Conservation (phyloP, 768 basidiomycete genomes). For the Suillus subluteus region DNA sequence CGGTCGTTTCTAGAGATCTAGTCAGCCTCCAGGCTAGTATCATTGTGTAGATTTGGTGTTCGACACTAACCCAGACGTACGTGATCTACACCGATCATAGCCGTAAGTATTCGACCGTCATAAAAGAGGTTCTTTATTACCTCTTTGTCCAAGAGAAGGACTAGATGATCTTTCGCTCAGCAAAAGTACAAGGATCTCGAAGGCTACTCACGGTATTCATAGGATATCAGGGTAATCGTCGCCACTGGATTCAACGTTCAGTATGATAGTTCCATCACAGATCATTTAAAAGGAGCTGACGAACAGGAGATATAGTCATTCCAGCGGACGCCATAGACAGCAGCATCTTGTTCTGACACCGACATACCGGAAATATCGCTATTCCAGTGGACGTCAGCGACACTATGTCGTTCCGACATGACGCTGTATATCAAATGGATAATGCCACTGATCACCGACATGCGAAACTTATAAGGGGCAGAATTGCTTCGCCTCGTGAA, state of each 20-base stretch:
- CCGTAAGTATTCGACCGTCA: background rate
- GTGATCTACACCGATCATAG: background rate
- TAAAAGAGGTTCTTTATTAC: background rate
- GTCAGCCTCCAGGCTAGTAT: background rate
- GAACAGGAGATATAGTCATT: background rate
- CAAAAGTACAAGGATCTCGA: background rate
- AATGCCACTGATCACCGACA: background rate
- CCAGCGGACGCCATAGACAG: background rate
- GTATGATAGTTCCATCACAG: background rate
- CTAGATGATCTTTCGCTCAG: background rate
- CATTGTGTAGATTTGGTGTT: background rate
- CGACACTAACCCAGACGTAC: conserved; percentile 4
- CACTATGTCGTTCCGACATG: background rate
- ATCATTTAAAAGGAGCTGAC: background rate
- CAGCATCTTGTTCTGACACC: background rate
- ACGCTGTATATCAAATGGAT: background rate
- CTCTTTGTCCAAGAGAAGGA: conserved; percentile 2
- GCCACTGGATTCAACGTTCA: background rate
- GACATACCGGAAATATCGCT: background rate
- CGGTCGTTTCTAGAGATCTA: background rate
- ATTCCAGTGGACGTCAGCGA: background rate
- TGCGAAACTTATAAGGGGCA: background rate
- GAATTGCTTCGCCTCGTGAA: background rate
- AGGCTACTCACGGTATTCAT: conserved; percentile 4
- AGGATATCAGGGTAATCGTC: background rate